Evolutionary conservation across 176 grass and related monocot species (phyloP), one percentile per base, ranked within the genome.

Genomic region (Bonia amplexicaulis): DNA sequence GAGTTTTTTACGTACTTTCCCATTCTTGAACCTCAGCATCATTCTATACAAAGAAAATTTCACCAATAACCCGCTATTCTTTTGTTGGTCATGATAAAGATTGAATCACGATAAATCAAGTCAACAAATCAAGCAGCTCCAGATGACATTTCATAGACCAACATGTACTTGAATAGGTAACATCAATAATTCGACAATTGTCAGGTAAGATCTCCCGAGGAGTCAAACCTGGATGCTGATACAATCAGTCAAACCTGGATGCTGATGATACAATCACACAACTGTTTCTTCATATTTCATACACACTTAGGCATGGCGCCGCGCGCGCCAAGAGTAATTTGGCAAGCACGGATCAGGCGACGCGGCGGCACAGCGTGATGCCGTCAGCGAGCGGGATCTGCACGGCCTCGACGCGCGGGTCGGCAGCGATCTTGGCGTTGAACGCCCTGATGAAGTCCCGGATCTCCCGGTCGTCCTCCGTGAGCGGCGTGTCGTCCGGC

Each of bases 331-430:
- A 14, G 13, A 49, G 12, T 14, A 55, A 58, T 20, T n/a, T 22
- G 58, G 7, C 58, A 8, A 29, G 48, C 78, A n/a, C 65, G 8
- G 37, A 62, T 89, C 80, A 90, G 40, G 20, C 60, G n/a, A 86
- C 10, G 41, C 90, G 90, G 27, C 88, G 90, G 77, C 94, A 94
- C 0, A 92, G 75, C 11, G 92, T 87, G 73, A 97, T 78, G 51
- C 90, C 90, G 11, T 94, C 90, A 31, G 80, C 86, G 76, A 94
- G 37, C 6, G 90, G 90, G 17, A 97, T 87, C 64, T 86, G 90
- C 10, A 91, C 88, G 51, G 71, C 69, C 42, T 97, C 92, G 4
- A 94, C 72, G 12, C 85, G 81, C 17, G 2, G 5, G 73, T 93
- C 84, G 33, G 69, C 71, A 29, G 88, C 84, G 40, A 97, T 52